Evolutionary conservation across 176 grass and related monocot species (phyloP).

Genomic region (Otatea glauca): DNA sequence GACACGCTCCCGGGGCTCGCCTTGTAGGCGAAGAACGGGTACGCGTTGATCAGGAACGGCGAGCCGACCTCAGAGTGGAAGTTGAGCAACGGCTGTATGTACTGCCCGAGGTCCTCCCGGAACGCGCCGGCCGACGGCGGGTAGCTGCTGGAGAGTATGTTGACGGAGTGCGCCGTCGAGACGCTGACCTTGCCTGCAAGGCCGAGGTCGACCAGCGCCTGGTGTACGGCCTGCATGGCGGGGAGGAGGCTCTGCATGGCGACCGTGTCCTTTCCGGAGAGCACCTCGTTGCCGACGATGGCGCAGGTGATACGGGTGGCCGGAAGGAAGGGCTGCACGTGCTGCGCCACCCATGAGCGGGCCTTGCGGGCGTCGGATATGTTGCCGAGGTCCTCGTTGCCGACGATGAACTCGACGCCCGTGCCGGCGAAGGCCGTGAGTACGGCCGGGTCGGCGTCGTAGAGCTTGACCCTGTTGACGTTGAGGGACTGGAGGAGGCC

Average conservation of each 20-base stretch:
- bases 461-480: conserved; percentile 75
- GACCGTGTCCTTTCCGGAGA: conserved; percentile 46
- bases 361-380: conserved; percentile 52
- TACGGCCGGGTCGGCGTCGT: conserved; percentile 67
- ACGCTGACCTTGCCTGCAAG: conserved; percentile 58
- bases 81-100: conserved; percentile 66
- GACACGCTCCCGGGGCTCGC: conserved; percentile 52
- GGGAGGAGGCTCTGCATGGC: conserved; percentile 67
- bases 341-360: conserved; percentile 59
- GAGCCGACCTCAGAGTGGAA: conserved; percentile 54
- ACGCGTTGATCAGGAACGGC: conserved; percentile 81
- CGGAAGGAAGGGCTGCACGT: conserved; percentile 72
- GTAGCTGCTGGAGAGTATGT: conserved; percentile 65
- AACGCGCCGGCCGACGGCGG: conserved; percentile 78
- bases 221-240: conserved; percentile 67
- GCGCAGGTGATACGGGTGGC: conserved; percentile 67
- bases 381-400: conserved; percentile 55
- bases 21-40: conserved; percentile 92
- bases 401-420: conserved; percentile 74
- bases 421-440: conserved; percentile 67
- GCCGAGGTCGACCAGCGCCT: conserved; percentile 63
- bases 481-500: conserved; percentile 60
- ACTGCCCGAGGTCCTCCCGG: conserved; percentile 51
- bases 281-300: conserved; percentile 80
- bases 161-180: conserved; percentile 65